Base-by-base conservation (phyloP, 129 eudicot species). In the Silybum marianum region DNA sequence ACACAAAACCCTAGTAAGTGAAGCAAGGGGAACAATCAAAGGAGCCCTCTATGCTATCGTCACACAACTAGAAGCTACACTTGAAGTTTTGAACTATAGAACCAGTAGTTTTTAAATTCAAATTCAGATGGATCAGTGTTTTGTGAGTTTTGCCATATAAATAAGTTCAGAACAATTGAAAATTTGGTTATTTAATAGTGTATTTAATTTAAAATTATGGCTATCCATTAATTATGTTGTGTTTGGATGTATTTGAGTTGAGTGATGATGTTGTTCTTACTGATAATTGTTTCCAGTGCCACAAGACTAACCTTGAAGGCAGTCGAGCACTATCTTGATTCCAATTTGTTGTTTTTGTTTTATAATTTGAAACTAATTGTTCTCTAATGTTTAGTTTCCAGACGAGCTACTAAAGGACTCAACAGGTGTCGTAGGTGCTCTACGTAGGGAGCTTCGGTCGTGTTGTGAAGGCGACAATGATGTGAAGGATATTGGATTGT, bases 401-500 rank as follows among this genome's bases (percentile, higher is more conserved):
- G 99, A 96, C 77, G 95, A 93, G 86, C 80, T 93, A 75, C 87
- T 96, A 84, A 96, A 91, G 81, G 98, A 96, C 76, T 88, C 99
- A 9, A 87, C 88, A 4, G 80, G 74, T 48, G 95, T 91, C 9
- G 95, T 91, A 22, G 65, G 85, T 21, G 90, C 91, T 42, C 78
- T 96, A 24, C 88, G 91, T 6, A 85, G 66, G 28, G 91, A 93
- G 90, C 86, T 95, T 62, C 54, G 85, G 12, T 75, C 67, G 54
- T 26, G 54, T 75, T 30, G 70, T 28, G 82, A 71, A 26, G 78
- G 23, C 9, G 60, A 69, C 46, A 79, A 77, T 63, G 72, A 81
- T 22, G 81, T 71, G 25, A 82, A 66, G 84, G 84, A 78, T 75
- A 82, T 90, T 75, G 91, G 95, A 65, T 81, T 96, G 88, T 96